These are phyloP conservation scores for Coleophoma eucalyptorum DNA, from an alignment of 2,329 filamentous ascomycete species.

Conservation along the genomic window DNA sequence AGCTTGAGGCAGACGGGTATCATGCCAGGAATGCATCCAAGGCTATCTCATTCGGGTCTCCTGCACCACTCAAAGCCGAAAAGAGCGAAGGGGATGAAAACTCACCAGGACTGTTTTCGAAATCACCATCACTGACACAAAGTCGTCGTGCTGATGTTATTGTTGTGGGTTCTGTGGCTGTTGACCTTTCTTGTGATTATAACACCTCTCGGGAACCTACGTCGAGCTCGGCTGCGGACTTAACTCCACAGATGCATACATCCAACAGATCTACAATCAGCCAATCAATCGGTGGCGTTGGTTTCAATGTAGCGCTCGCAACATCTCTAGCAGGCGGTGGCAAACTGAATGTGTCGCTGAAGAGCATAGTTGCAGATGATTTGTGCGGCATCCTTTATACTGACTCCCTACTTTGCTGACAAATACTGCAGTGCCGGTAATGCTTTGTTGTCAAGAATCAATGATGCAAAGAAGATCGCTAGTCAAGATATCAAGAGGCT, in stretches of 20 bases:
- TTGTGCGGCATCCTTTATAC: slow-evolving; percentile 1
- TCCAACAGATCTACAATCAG: slow-evolving; percentile 82
- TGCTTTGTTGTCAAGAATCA: slow-evolving; percentile 64
- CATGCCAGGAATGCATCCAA: background rate
- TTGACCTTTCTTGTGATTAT: slow-evolving; percentile 86
- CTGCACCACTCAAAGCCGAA: background rate
- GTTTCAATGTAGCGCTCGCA: slow-evolving; percentile 85
- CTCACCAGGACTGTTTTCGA: background rate
- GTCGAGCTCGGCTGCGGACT: background rate
- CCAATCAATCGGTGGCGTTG: slow-evolving; percentile 86
- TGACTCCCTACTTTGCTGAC: no score
- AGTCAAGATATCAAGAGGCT: slow-evolving; percentile 48
- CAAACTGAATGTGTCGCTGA: slow-evolving; percentile 62
- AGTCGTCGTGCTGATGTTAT: slow-evolving; percentile 56
- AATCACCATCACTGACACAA: no score
- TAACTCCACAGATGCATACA: slow-evolving; percentile 51
- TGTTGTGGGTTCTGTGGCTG: slow-evolving; percentile 84
- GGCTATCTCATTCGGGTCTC: no score
- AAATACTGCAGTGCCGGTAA: slow-evolving; percentile 56
- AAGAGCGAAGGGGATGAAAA: background rate
- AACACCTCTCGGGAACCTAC: slow-evolving; percentile 18
- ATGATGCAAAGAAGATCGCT: slow-evolving; percentile 56
- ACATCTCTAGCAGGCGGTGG: slow-evolving; percentile 72
- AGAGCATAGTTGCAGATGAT: background rate
- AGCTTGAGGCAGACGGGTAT: background rate